Base-by-base conservation (phyloP, 331 rosid species). In the Spiraea crenata region DNA sequence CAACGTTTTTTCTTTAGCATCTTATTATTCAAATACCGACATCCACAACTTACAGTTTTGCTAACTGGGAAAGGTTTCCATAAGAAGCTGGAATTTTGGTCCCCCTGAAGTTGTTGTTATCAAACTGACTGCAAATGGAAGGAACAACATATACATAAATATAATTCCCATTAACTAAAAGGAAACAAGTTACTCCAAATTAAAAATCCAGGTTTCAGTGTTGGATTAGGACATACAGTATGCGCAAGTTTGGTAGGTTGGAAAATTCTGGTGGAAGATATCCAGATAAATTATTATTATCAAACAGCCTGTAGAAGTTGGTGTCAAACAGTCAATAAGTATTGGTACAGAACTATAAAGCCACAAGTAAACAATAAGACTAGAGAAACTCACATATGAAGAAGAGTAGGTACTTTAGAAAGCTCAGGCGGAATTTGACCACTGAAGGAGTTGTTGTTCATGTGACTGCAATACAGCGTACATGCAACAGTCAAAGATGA, bases 251-350 rank as follows among this genome's bases (percentile, higher is more conserved):
- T 4, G 42, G 47, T 61, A 89, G 65, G 73, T 44, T 64, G 76
- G 92, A 87, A 61, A 80, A 76, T 58, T 84, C 96, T 42, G 87
- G 85, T 51, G 98, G 98, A 76, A 92, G 88, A 73, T 66, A 3
- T 50, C 98, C 96, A 17, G 88, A 69, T 19, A 92, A 82, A 74
- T 92, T 74, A 77, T 92, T 92, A 77, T 83, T 92, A 77, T 92
- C 98, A 67, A 89, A 62, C 67, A 92, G 96, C 89, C 96, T 92
- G 83, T 56, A 77, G 79, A 81, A 50, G 40, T 73, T 71, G 50
- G 72, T 37, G 67, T 76, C 70, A 72, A 56, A 12, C 41, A 75
- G 70, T 55, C 56, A 19, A 60, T 14, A 44, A 63, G 48, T 65
- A 55, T 69, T 10, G 70, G 70, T 12, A 44, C 5, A 35, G 45